Evolutionary conservation across 768 basidiomycete species (phyloP).

Genomic region (Piloderma croceum): DNA sequence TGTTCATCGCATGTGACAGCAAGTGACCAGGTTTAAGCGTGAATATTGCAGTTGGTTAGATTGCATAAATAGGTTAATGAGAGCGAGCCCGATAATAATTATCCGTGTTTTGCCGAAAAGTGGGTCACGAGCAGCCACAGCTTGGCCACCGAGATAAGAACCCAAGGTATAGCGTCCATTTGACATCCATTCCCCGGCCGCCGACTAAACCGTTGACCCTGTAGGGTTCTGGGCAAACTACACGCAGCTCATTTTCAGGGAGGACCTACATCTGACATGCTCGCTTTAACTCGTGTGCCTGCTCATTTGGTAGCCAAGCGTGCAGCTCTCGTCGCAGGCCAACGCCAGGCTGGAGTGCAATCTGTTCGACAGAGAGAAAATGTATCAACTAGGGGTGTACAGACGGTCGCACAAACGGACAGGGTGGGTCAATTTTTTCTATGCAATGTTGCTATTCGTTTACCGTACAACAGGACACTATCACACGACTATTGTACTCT

Average conservation of each 20-base stretch:
- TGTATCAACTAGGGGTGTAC: conserved; percentile 39
- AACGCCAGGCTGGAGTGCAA: conserved; percentile 34
- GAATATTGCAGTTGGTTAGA: too few relatives aligned
- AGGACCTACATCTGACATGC: too few relatives aligned
- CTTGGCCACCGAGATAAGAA: background rate
- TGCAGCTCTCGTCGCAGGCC: conserved; percentile 41
- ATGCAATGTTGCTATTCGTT: background rate
- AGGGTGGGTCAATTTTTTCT: conserved; percentile 40
- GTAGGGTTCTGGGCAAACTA: background rate
- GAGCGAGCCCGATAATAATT: background rate
- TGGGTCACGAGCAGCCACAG: too few relatives aligned
- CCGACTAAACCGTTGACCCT: background rate
- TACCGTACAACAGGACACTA: conserved; percentile 69
- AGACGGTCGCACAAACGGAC: conserved; percentile 69
- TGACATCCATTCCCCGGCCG: background rate
- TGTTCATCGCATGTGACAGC: too few relatives aligned
- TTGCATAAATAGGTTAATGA: background rate
- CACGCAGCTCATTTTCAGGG: too few relatives aligned
- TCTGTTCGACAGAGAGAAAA: conserved; percentile 34
- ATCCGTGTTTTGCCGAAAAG: background rate
- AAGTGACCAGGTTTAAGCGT: too few relatives aligned
- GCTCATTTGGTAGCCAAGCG: conserved; percentile 31
- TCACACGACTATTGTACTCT: conserved; percentile 92
- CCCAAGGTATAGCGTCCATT: background rate
- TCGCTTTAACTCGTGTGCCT: conserved; percentile 24